Percentiles rank a stretch among this genome's conserved stretches.
Conservation (phyloP, 495 filamentous ascomycete genomes). For the Aspergillus nanangensis region DNA sequence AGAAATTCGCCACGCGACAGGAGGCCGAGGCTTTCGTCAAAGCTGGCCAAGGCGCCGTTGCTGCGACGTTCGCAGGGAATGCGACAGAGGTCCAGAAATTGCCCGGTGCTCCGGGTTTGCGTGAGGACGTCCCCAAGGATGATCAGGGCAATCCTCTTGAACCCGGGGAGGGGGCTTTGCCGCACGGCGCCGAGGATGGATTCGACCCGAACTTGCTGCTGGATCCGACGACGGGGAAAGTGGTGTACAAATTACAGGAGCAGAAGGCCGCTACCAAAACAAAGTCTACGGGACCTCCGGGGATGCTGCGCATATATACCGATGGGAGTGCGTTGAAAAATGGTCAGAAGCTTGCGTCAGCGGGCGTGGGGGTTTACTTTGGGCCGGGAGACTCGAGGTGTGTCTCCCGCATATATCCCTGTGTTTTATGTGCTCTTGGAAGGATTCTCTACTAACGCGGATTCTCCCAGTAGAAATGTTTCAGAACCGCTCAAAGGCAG, state of each 20-base stretch:
- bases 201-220: conserved; percentile 58
- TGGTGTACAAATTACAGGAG: conserved; percentile 52
- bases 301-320: conserved; percentile 74
- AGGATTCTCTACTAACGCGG: conserved; percentile 13
- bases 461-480: conserved; percentile 62
- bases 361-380: conserved; percentile 88
- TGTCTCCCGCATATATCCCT: conserved; percentile 6
- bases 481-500: conserved; percentile 73
- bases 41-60: conserved; percentile 29
- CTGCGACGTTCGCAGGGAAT: conserved; percentile 18
- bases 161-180: conserved; percentile 51
- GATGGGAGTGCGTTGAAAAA: conserved; percentile 83
- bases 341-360: conserved; percentile 64
- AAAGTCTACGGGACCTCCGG: conserved; percentile 31
- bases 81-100: conserved; percentile 16
- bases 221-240: conserved; percentile 51
- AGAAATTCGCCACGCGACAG: conserved; percentile 68
- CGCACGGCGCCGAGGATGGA: conserved; percentile 52
- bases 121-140: conserved; percentile 24
- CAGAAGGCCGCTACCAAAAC: conserved; percentile 45
- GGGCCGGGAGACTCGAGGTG: conserved; percentile 69
- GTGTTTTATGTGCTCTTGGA: background rate
- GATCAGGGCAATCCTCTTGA: conserved; percentile 44
- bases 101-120: conserved; percentile 26
- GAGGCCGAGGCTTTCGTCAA: conserved; percentile 76